Base-by-base conservation (phyloP, 2,329 filamentous ascomycete genomes). In the Mycosphaerella sp. region DNA sequence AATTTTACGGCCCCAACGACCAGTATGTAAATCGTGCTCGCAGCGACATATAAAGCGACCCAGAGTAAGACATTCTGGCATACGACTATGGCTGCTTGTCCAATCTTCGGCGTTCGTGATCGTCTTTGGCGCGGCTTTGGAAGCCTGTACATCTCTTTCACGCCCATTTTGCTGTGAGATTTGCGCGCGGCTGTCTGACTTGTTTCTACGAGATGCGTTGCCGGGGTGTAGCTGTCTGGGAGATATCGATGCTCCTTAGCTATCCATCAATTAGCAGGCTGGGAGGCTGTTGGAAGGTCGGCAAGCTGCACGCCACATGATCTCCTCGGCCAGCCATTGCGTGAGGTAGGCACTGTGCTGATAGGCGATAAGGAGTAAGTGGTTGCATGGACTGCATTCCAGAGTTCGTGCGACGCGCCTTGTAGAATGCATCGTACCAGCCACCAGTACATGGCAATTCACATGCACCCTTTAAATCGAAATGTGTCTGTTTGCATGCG, bases 21-120 rank as follows among this genome's bases (percentile, higher is more conserved):
- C 14, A 66, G 42, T 6, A 64, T 51, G 34, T 64, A 66, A 1
- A 60, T 49, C 43, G 59, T 57, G 38, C 64, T 64, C 9, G 62
- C 59, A 10, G 61, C 38, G 11, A 66, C 59, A 42, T 66, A 66
- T 7, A 59, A 12, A 9, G 64, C 59, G 31, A 45, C 58, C 58
- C 58, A 66, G 2, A 65, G 50, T 29, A 67, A 50, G 2, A 62
- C 9, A 39, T 67, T 64, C 36, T 67, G 63, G 31, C 52, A 56
- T 12, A 54, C 23, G 1, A 67, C 57, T 41, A 66, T 60, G 8
- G 50, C 54, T 14, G 49, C 47, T 17, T 59, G 55, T 12, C 60
- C 59, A 17, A 56, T 6, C 23, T 14, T 49, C 5, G 47, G 48
- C 23, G 40, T 46, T 38, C 45, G 40, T 6, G 46, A 39, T 40